These are phyloP conservation scores for Boletus eberwhitei DNA, from an alignment of 768 basidiomycete genomes.

Conservation along the genomic window DNA sequence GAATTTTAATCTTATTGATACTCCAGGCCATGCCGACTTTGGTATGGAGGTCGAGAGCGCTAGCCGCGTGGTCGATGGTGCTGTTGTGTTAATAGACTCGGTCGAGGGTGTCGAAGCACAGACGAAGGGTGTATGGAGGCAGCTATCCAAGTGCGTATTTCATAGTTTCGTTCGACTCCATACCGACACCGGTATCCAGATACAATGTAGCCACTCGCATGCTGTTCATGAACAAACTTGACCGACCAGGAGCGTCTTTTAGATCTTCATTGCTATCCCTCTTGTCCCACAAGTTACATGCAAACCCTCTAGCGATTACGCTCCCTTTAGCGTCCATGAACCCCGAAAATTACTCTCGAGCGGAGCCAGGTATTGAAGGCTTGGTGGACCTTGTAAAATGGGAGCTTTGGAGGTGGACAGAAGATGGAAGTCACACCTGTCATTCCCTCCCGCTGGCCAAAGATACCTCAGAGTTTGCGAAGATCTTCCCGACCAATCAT, in stretches of 20 bases:
- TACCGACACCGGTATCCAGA: constrained; percentile 37
- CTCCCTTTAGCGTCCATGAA: constrained; percentile 80
- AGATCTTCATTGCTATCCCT: constrained; percentile 68
- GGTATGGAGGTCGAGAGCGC: constrained; percentile 97
- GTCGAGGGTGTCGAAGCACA: constrained; percentile 92
- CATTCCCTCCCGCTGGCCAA: constrained; percentile 50
- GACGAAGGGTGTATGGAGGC: constrained; percentile 85
- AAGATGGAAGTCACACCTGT: constrained; percentile 42
- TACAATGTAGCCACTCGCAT: constrained; percentile 78
- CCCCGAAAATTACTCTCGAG: constrained; percentile 58
- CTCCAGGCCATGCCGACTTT: constrained; percentile 91
- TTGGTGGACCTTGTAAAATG: constrained; percentile 81
- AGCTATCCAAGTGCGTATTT: constrained; percentile 71
- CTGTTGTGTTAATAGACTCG: constrained; percentile 83
- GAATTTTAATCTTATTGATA: constrained; percentile 86
- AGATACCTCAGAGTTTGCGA: constrained; percentile 39
- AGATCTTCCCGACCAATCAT: constrained; percentile 54
- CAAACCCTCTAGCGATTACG: constrained; percentile 63
- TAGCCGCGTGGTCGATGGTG: constrained; percentile 86
- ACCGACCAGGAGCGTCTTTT: constrained; percentile 83
- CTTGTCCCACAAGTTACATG: constrained; percentile 71
- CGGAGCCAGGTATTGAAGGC: constrained; percentile 82
- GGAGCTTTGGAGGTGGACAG: constrained; percentile 76
- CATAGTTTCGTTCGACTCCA: neutral
- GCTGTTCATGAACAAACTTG: constrained; percentile 85